A percentile compares a stretch with the other conserved stretches of the same genome.
phyloP scores from a whole-genome alignment of 148 eudicot species.

The Chenopodium quinoa region DNA sequence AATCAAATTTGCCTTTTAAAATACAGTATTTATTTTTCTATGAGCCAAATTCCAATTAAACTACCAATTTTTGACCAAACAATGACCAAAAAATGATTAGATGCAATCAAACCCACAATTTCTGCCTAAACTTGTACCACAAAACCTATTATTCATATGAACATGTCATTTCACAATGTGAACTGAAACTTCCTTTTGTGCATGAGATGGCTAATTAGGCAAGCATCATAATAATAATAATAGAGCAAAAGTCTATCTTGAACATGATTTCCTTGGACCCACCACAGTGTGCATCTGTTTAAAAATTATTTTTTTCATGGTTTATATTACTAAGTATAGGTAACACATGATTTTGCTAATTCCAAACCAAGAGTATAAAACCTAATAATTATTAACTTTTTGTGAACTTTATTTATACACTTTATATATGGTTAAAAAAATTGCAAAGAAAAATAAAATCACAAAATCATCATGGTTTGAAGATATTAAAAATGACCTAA shows the following conservation, averaged over 20 bases:
- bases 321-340: neutral
- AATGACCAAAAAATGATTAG: constrained; percentile 11
- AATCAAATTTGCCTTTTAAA: neutral
- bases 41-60: constrained; percentile 8
- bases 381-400: constrained; percentile 15
- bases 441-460: neutral
- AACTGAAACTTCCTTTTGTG: neutral
- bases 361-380: neutral
- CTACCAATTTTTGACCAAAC: constrained; percentile 23
- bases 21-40: too few species aligned
- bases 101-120: constrained; percentile 19
- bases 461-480: neutral
- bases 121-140: constrained; percentile 21
- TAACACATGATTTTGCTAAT: constrained; percentile 3
- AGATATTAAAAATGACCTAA: neutral
- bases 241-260: constrained; percentile 19
- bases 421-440: constrained; percentile 4
- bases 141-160: neutral
- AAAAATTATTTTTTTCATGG: constrained; percentile 1
- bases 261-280: constrained; percentile 19
- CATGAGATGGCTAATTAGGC: constrained; percentile 18
- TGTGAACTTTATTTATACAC: constrained; percentile 2
- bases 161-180: constrained; percentile 7
- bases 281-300: constrained; percentile 14
- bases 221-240: neutral